A percentile compares a stretch with the other conserved stretches of the same genome.
These are phyloP conservation scores for Penicillium sclerotiorum DNA, from an alignment of 2,329 filamentous ascomycete genomes.

Conservation along the genomic window DNA sequence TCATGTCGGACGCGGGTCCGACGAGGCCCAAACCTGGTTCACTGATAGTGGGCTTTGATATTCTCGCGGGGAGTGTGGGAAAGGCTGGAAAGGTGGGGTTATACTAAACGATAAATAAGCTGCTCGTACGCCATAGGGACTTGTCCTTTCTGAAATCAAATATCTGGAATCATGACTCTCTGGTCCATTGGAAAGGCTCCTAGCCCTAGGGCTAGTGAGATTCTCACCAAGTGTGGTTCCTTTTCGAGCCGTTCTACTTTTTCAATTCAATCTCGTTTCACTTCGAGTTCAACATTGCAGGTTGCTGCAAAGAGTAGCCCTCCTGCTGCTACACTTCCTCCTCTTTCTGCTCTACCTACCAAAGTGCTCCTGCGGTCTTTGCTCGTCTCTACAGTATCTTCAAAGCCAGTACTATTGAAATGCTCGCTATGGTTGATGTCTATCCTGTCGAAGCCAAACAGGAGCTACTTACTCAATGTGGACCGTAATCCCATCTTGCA, in stretches of 20 bases:
- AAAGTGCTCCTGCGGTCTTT: constrained; percentile 45
- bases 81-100: constrained; percentile 10
- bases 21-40: constrained; percentile 4
- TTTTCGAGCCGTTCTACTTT: neutral
- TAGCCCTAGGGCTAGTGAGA: constrained; percentile 9
- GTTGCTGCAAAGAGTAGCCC: constrained; percentile 12
- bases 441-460: constrained; percentile 63
- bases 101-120: constrained; percentile 14
- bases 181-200: constrained; percentile 13
- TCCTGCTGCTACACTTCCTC: constrained; percentile 11
- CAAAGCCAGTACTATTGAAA: constrained; percentile 61
- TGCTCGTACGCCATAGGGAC: neutral
- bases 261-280: constrained; percentile 10
- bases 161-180: constrained; percentile 10
- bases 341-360: constrained; percentile 36
- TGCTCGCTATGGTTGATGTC: constrained; percentile 71
- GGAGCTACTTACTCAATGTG: constrained; percentile 61
- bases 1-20: constrained; percentile 13
- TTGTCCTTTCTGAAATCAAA: neutral
- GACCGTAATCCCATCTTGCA: constrained; percentile 74
- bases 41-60: constrained; percentile 7
- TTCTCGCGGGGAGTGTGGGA: constrained; percentile 9
- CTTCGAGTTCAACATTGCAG: constrained; percentile 17
- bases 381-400: constrained; percentile 52
- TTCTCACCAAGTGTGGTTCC: constrained; percentile 10